phyloP scores from a whole-genome alignment of 805 yeast species.

The Starmerella sirachaensis region DNA sequence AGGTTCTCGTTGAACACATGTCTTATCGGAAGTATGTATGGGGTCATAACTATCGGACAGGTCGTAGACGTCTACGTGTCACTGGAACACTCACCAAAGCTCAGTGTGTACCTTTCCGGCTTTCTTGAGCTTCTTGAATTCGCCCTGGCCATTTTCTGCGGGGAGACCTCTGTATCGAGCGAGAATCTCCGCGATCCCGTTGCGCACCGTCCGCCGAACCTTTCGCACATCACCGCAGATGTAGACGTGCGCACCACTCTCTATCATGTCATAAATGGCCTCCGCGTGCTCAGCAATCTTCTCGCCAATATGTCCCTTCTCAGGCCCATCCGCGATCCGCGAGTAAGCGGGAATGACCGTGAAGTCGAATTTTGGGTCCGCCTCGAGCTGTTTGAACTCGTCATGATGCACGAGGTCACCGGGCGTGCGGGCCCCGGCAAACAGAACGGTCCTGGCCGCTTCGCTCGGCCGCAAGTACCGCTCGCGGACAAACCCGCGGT shows the following conservation, averaged over 20 bases:
- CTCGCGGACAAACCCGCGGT: slow-evolving; percentile 74
- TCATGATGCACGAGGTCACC: slow-evolving; percentile 15
- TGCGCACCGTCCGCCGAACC: slow-evolving; percentile 13
- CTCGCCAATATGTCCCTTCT: slow-evolving; percentile 13
- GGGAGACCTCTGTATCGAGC: slow-evolving; percentile 8
- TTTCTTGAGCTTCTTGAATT: slow-evolving; percentile 22
- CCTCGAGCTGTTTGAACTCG: slow-evolving; percentile 8
- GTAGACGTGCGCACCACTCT: slow-evolving; percentile 16
- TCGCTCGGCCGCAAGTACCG: slow-evolving; percentile 34
- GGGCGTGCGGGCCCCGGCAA: slow-evolving; percentile 17
- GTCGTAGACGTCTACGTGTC: no score
- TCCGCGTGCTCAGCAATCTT: slow-evolving; percentile 8
- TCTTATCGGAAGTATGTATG: no score
- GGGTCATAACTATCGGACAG: no score
- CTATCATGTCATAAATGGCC: slow-evolving; percentile 10
- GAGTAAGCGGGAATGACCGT: slow-evolving; percentile 19
- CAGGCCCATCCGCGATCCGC: background rate
- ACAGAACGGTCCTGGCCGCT: slow-evolving; percentile 13
- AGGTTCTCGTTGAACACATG: no score
- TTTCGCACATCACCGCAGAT: slow-evolving; percentile 20
- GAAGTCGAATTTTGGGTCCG: background rate
- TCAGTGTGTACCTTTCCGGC: slow-evolving; percentile 28
- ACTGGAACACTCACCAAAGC: slow-evolving; percentile 50
- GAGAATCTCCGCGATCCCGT: slow-evolving; percentile 10
- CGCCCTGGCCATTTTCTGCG: slow-evolving; percentile 8